Conservation (phyloP, 140 eudicot species). For the Ambrosia hybrid region DNA sequence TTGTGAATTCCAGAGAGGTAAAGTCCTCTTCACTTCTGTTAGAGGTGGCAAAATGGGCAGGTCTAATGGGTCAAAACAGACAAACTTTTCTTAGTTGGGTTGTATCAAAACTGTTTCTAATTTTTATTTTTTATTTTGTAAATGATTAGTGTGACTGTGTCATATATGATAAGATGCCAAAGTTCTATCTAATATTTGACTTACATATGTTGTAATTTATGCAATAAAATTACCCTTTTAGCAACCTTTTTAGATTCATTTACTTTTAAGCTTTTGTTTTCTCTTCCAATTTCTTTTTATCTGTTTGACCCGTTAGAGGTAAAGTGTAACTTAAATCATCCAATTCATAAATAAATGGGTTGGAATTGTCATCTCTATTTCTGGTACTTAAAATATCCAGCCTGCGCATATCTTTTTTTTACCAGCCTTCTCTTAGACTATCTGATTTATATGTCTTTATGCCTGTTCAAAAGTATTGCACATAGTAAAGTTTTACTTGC, state of each 20-base stretch:
- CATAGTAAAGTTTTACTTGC: neutral
- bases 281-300: neutral
- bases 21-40: constrained; percentile 23
- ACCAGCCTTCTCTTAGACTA: constrained; percentile 17
- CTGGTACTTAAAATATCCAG: constrained; percentile 6
- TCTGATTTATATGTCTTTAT: constrained; percentile 2
- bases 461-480: constrained; percentile 13
- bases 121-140: too few relatives aligned
- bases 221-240: constrained; percentile 2
- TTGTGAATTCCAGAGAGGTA: constrained; percentile 94
- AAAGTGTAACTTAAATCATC: neutral
- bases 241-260: neutral
- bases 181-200: neutral
- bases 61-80: constrained; percentile 1
- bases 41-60: constrained; percentile 9
- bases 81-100: neutral
- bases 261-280: neutral
- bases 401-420: constrained; percentile 5
- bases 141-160: too few relatives aligned
- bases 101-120: neutral
- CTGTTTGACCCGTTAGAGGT: neutral
- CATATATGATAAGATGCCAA: too few relatives aligned
- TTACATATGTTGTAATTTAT: neutral
- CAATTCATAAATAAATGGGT: constrained; percentile 1
- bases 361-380: neutral